These are phyloP conservation scores for Acaromyces ingoldii DNA, from an alignment of 1,284 basidiomycete genomes.

Conservation along the genomic window DNA sequence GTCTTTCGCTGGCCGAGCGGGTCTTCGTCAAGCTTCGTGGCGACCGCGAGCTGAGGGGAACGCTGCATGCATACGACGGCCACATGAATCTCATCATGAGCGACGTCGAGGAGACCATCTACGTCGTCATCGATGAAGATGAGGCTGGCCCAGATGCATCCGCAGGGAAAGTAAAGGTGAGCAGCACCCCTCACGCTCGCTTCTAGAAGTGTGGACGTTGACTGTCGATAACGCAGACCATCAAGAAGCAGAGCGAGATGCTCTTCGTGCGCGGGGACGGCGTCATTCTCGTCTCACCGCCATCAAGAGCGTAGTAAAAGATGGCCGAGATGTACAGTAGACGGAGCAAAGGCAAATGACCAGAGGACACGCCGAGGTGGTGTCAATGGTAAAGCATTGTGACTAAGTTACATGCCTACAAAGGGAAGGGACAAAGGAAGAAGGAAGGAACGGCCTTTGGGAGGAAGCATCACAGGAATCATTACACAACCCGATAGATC, in stretches of 20 bases:
- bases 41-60: conserved; percentile 84
- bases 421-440: too few relatives aligned
- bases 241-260: conserved; percentile 94
- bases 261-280: conserved; percentile 80
- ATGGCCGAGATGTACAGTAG: neutral
- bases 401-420: too few relatives aligned
- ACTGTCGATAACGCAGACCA: conserved; percentile 62
- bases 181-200: conserved; percentile 12
- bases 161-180: conserved; percentile 44
- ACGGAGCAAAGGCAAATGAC: too few relatives aligned
- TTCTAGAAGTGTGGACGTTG: neutral
- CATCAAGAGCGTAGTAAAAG: conserved; percentile 26
- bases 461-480: too few relatives aligned
- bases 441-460: too few relatives aligned
- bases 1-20: conserved; percentile 89
- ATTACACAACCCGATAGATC: neutral
- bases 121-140: conserved; percentile 52
- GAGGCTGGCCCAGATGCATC: conserved; percentile 30
- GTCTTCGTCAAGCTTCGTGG: conserved; percentile 94
- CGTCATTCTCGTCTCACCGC: conserved; percentile 51
- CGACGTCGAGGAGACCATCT: conserved; percentile 78
- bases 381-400: too few relatives aligned
- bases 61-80: conserved; percentile 96
- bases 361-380: too few relatives aligned
- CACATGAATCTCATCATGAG: conserved; percentile 99